A percentile compares a stretch with the other conserved stretches of the same genome.
These are phyloP conservation scores for Paramyrothecium roridum DNA, from an alignment of 2,329 filamentous ascomycete species.

Conservation along the genomic window DNA sequence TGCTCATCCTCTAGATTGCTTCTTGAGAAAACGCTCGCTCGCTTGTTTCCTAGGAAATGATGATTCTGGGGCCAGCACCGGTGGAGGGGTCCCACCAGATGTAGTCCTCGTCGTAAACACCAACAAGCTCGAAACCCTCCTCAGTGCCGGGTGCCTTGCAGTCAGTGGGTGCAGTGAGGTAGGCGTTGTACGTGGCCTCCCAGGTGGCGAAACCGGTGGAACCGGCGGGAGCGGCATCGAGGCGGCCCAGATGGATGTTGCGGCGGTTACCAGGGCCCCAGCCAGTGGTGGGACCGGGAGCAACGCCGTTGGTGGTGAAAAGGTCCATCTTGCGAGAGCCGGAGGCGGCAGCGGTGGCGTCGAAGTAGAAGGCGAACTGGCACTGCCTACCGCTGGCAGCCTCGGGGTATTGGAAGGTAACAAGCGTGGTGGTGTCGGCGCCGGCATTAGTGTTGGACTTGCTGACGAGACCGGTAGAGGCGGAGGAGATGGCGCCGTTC, in stretches of 20 bases:
- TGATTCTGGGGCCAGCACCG: slow-evolving; percentile 8
- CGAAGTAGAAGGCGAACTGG: slow-evolving; percentile 20
- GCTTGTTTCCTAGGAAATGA: slow-evolving; percentile 6
- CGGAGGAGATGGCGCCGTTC: slow-evolving; percentile 16
- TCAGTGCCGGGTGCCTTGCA: slow-evolving; percentile 11
- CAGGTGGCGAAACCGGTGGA: slow-evolving; percentile 6
- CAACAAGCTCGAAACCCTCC: slow-evolving; percentile 15
- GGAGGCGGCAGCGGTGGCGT: slow-evolving; percentile 9
- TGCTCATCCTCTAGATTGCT: neutral
- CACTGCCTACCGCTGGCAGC: slow-evolving; percentile 16
- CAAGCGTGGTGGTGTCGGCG: slow-evolving; percentile 22
- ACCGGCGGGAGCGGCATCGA: slow-evolving; percentile 2
- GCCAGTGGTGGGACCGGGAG: slow-evolving; percentile 11
- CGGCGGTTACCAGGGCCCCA: slow-evolving; percentile 23
- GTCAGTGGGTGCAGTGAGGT: slow-evolving; percentile 10
- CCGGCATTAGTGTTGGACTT: slow-evolving; percentile 17
- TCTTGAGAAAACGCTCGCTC: neutral
- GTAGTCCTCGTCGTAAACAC: slow-evolving; percentile 12
- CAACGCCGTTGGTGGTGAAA: slow-evolving; percentile 17
- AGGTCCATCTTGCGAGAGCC: slow-evolving; percentile 23
- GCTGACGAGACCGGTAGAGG: slow-evolving; percentile 7
- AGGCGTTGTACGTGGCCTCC: slow-evolving; percentile 12
- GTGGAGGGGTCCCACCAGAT: slow-evolving; percentile 10
- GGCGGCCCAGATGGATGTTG: slow-evolving; percentile 15
- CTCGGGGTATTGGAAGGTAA: slow-evolving; percentile 22